A percentile compares a stretch with the other conserved stretches of the same genome.
Evolutionary conservation across 805 yeast genomes (phyloP).

Genomic region (Candida orba): DNA sequence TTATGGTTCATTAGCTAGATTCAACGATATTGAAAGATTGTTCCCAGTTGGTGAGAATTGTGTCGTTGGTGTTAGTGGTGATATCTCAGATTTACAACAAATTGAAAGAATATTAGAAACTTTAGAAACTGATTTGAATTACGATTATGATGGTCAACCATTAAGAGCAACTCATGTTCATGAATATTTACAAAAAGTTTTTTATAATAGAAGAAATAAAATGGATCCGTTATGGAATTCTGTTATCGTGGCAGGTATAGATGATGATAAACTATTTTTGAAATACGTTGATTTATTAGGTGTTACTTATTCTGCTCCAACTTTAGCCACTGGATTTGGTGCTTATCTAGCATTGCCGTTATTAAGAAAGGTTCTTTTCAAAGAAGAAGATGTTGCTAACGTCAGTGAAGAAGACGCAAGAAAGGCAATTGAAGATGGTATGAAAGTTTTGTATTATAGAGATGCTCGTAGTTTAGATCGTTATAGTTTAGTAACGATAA

Average conservation of each 20-base stretch:
- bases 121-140: conserved; percentile 68
- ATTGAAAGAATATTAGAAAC: conserved; percentile 69
- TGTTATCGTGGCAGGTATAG: conserved; percentile 82
- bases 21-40: conserved; percentile 78
- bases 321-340: conserved; percentile 95
- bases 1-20: conserved; percentile 87
- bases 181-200: conserved; percentile 75
- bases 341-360: conserved; percentile 90
- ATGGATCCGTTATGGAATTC: conserved; percentile 98
- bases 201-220: conserved; percentile 84
- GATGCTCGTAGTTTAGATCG: conserved; percentile 92
- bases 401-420: conserved; percentile 71
- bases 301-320: conserved; percentile 79
- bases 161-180: conserved; percentile 84
- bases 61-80: conserved; percentile 91
- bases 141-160: conserved; percentile 63
- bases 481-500: conserved; percentile 72
- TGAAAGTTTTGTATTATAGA: conserved; percentile 92
- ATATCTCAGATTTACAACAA: conserved; percentile 87
- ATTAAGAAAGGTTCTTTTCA: conserved; percentile 75
- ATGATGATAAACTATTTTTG: conserved; percentile 65
- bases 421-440: conserved; percentile 69
- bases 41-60: conserved; percentile 79
- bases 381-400: conserved; percentile 66
- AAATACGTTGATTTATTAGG: conserved; percentile 89